Evolutionary conservation across 345 rosid species (phyloP).

Genomic region (Euclidium syriacum): DNA sequence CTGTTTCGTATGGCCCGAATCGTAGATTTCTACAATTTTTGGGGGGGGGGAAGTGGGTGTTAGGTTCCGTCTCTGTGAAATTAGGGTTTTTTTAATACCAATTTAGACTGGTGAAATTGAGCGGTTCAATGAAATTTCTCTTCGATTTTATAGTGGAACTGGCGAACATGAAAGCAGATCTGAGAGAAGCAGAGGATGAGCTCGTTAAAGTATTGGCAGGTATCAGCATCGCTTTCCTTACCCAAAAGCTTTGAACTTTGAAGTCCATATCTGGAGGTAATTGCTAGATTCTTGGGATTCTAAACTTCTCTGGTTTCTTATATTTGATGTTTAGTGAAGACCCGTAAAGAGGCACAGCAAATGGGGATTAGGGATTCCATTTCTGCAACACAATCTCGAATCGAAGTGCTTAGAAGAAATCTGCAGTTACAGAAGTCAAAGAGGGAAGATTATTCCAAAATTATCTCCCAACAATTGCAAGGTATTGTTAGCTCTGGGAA

Average conservation of each 20-base stretch:
- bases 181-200: conserved; percentile 79
- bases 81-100: conserved; percentile 21
- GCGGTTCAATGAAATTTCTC: conserved; percentile 1
- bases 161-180: conserved; percentile 44
- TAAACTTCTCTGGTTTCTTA: background rate
- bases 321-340: conserved; percentile 52
- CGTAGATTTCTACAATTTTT: background rate
- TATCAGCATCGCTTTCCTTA: conserved; percentile 13
- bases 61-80: background rate
- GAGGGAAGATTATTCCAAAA: conserved; percentile 53
- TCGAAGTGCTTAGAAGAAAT: conserved; percentile 51
- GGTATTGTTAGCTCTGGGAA: conserved; percentile 35
- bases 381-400: conserved; percentile 49
- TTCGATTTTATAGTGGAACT: conserved; percentile 41
- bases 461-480: conserved; percentile 49
- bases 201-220: conserved; percentile 78
- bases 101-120: conserved; percentile 2
- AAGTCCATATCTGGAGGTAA: background rate
- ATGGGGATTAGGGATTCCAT: conserved; percentile 61
- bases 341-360: conserved; percentile 68
- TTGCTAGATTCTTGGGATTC: background rate
- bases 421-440: conserved; percentile 53
- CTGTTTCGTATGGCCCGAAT: background rate
- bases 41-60: background rate
- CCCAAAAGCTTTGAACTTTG: conserved; percentile 10